Evolutionary conservation across 73 alveolate genomes (phyloP), one percentile per base, ranked within the genome.

Genomic region (Stentor coeruleus): DNA sequence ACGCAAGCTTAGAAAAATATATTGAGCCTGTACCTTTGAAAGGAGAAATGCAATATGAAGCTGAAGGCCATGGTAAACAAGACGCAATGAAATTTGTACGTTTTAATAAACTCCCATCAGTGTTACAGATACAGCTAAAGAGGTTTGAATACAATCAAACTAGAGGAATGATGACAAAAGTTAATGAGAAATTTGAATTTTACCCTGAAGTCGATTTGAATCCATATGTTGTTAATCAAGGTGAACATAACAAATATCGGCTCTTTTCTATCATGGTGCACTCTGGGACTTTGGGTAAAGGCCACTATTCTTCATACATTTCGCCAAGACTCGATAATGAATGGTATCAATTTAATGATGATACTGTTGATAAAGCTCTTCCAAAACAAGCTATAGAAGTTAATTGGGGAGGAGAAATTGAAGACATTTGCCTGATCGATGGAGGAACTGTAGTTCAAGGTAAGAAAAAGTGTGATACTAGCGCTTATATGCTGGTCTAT

Each of bases 251-350:
- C 74, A 60, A 83, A 15, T 95, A 92, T 85, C 85, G 75, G 30
- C 87, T 95, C 6, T 97, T 92, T 73, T 83, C 97, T 38, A 94
- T 95, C 26, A 84, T 93, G 39, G 94, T 95, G 26, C 99, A 95
- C 80, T 84, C 91, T 77, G 99, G 99, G 41, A 86, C 88, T 81
- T 90, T 91, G 0, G 90, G 86, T 14, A 85, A 91, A 66, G 99
- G 99, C 20, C 99, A 95, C 85, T 95, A 95, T 86, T 93, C 42
- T 81, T 95, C 99, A 38, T 89, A 75, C 42, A 86, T 89, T 60
- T 55, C 76, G 36, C 91, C 91, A 36, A 39, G 82, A 2, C 35
- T 66, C 3, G 85, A 87, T 0, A 87, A 81, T 2, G 2, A 72
- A 41, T 89, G 95, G 91, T 84, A 33, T 59, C 86, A 87, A 76